Base-by-base conservation (phyloP, 345 rosid genomes). In the Cardamine occulta region DNA sequence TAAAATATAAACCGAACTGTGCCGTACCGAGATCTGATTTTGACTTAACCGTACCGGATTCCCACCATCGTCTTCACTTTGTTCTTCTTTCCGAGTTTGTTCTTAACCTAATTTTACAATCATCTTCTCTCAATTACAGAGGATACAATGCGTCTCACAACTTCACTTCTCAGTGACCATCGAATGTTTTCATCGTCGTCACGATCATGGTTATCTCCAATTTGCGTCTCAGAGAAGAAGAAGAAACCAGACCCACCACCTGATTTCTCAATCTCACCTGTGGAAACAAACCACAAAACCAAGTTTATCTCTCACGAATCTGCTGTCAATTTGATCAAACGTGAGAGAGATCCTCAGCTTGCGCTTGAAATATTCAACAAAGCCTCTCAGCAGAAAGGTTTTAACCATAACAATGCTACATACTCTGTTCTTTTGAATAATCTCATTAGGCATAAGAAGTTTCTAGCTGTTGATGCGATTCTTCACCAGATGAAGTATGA, bases 321-420 rank as follows among this genome's bases (percentile, higher is more conserved):
- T 26, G 92, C 97, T 40, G 45, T 92, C 75, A 76, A 59, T 59
- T 80, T 88, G 85, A 91, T 94, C 81, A 84, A 89, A 72, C 80
- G 53, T 4, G 97, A 91, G 86, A 83, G 76, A 76, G 92, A 91
- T 72, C 93, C 91, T 6, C 91, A 88, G 39, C 78, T 67, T 49
- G 97, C 97, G 15, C 79, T 91, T 49, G 84, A 90, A 52, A 45
- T 88, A 63, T 94, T 94, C 83, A 90, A 94, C 81, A 81, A 19
- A 82, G 91, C 76, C 5, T 84, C 88, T 0, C 78, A 76, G 66
- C 97, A 94, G 57, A 89, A 85, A 70, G 93, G 96, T 37, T 91
- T 94, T 66, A 85, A 66, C 83, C 96, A 91, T 74, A 94, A 91
- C 80, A 89, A 84, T 62, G 90, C 89, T 31, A 94, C 98, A 61